Evolutionary conservation across 345 rosid genomes (phyloP), one percentile per base, ranked within the genome.

Genomic region (Lepidium aucheri): DNA sequence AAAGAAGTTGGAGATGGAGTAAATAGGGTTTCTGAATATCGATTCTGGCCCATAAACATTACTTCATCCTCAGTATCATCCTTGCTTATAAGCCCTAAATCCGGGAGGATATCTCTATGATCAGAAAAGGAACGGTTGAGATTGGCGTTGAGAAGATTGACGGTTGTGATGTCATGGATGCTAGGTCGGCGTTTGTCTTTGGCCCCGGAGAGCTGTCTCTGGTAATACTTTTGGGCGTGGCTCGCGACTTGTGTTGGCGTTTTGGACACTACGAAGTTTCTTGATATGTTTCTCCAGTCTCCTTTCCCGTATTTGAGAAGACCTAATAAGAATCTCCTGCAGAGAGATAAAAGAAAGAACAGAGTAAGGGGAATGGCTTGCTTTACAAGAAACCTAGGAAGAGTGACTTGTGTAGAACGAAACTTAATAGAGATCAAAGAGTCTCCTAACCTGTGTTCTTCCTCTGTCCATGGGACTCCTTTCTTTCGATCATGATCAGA

Each of bases 401-500:
- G 8, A 10, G 20, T 43, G 13, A 36, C 65, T 18, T 61, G 30
- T 2, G 14, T 8, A 0, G 3, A 1, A 67, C 24, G 30, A 43
- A 39, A 50, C 49, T 15, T 59, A 13, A 20, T 14, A 62, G 15
- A 60, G 14, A 14, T 3, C 13, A 69, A 41, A 18, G 60, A 47
- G 7, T 42, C 12, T 51, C 3, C 13, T 51, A 18, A 90, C 99
- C 96, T 88, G 85, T 94, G 99, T 50, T 94, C 99, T 35, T 88
- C 97, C 72, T 94, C 89, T 12, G 99, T 94, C 99, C 99, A 94
- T 4, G 96, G 97, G n/a, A 88, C 88, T 2, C 97, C 99, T 66
- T 86, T 94, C 80, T 85, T 90, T 64, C 96, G 83, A 57, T 86
- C 96, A 9, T 90, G 95, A 64, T 94, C 96, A 72, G 56, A 43